Evolutionary conservation across 768 basidiomycete species (phyloP), one percentile per base, ranked within the genome.

Genomic region (Hypholoma fasciculare): DNA sequence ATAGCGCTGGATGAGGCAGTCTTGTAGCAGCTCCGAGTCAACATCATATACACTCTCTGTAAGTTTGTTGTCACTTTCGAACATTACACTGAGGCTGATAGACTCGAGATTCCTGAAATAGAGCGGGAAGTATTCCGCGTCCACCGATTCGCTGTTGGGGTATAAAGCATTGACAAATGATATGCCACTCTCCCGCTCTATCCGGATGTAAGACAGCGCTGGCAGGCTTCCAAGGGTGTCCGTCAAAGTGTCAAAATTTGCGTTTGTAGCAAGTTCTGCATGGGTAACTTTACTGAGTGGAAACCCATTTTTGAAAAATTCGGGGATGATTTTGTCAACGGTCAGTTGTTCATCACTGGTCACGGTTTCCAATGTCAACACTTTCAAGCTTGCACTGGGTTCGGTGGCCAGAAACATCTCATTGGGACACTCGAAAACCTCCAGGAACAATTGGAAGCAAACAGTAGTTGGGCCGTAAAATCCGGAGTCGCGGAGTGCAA

Each of bases 1-100:
- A 26, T 53, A 71, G 14, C 77, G 66, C 49, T 68, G 69, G 59
- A 69, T 70, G 56, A 78, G 53, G 54, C 64, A 65, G 37, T 70
- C 65, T 48, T 50, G 43, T 26, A 67, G 16, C 5, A 34, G 2
- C 4, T 59, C 52, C 4, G 50, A 27, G 2, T 42, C 36, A 3
- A 52, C 5, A 19, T 46, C 34, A n/a, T 20, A 20, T 23, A 44
- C 4, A 36, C 23, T 23, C 23, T 11, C 12, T 39, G 5, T 11
- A 12, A 12, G 38, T 39, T 1, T n/a, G 38, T 12, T 12, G 23
- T 23, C 4, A 4, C 12, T 39, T 39, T 39, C 38, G 38, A 39
- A 39, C 16, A 39, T 39, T 39, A 39, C 23, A 23, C 23, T n/a
- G 16, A 39, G 38, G 16, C 38, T 2, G 38, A 39, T 11, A 39